Base-by-base conservation (phyloP, 352 stramenopile species). In the Achlya hypogyna region DNA sequence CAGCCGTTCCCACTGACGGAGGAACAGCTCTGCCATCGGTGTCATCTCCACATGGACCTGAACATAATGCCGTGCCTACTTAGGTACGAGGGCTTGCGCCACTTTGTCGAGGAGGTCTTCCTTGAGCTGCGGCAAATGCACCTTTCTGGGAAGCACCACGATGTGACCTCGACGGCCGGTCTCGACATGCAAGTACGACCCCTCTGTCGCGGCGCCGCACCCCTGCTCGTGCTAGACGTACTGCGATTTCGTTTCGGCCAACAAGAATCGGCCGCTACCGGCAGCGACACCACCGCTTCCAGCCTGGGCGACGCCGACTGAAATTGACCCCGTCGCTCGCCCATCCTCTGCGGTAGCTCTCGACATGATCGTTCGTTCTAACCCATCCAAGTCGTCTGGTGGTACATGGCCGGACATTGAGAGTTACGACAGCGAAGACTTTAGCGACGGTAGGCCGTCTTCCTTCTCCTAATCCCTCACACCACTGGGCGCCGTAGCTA, bases 1-100 rank as follows among this genome's bases (percentile, higher is more conserved):
- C 84, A 92, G 65, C 79, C 88, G 2, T 90, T 87, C 64, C 84
- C 84, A 27, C 74, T 92, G 2, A 78, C 81, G 9, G 73, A 78
- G 1, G 72, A 75, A 20, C 81, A 90, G 69, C 65, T 92, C 28
- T 72, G 74, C 25, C 78, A 87, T 68, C 84, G 84, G 14, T 92
- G 28, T 62, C n/a, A 18, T 62, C 29, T 18, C 18, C 6, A 14
- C 8, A 42, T 22, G 29, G 16, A n/a, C 6, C 6, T 42, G 6
- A 14, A 42, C 14, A 42, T 6, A 16, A 42, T 42, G 6, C 14
- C 18, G 22, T 12, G 35, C 45, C 1, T 3, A 31, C 32, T 32
- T 31, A 63, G 54, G 27, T 67, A 58, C 53, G 76, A 90, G 23
- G 84, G 82, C 0, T 71, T 93, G 4, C 72, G 82, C 38, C 62